A percentile compares a stretch with the other conserved stretches of the same genome.
These are phyloP conservation scores for Candida patagonica DNA, from an alignment of 805 yeast species.

Conservation along the genomic window DNA sequence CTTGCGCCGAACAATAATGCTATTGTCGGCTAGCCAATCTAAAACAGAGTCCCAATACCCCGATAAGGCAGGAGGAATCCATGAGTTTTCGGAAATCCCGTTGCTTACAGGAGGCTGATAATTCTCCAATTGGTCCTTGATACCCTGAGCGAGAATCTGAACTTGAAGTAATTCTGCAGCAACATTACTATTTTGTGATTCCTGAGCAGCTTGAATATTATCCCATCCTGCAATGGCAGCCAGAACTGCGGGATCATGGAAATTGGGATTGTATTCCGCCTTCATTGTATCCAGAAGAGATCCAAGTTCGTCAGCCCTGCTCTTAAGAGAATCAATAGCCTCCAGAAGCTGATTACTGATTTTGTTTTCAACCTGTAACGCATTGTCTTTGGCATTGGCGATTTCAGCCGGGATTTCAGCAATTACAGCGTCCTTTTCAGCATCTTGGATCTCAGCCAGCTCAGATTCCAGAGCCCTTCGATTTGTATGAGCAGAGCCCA, in stretches of 20 bases:
- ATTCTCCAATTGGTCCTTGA: constrained; percentile 6
- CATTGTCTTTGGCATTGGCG: constrained; percentile 7
- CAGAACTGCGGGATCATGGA: constrained; percentile 83
- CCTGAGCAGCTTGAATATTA: constrained; percentile 18
- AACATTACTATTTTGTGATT: constrained; percentile 1
- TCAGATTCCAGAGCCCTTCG: constrained; percentile 22
- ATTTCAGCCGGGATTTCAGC: constrained; percentile 10
- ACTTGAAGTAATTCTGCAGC: neutral
- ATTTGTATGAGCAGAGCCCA: constrained; percentile 15
- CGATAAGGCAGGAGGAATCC: constrained; percentile 2
- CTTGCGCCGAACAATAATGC: constrained; percentile 10
- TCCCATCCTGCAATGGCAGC: constrained; percentile 44
- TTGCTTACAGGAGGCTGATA: constrained; percentile 5
- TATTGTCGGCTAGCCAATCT: constrained; percentile 14
- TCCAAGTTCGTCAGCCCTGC: constrained; percentile 7
- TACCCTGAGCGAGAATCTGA: neutral
- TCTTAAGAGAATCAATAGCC: constrained; percentile 1
- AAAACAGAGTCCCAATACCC: neutral
- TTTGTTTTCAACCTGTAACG: neutral
- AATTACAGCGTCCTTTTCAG: constrained; percentile 6
- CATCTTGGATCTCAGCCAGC: constrained; percentile 23
- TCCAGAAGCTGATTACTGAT: neutral
- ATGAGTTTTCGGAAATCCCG: neutral
- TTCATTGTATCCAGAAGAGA: constrained; percentile 40
- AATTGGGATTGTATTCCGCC: constrained; percentile 64